Conservation (phyloP, 108 stramenopile species). For the Ochromonas danica region DNA sequence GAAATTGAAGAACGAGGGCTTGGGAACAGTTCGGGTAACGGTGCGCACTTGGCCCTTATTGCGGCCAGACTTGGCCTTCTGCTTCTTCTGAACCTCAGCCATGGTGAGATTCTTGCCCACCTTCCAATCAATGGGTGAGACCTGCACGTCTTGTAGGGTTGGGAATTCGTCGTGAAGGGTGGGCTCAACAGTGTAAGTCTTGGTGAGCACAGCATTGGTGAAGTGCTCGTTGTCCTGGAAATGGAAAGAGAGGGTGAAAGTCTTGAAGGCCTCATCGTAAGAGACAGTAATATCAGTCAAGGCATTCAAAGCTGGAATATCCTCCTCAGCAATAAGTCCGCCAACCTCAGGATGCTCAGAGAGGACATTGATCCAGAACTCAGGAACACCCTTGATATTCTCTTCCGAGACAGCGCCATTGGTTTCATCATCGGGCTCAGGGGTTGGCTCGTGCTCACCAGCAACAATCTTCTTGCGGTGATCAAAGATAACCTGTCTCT, state of each 20-base stretch:
- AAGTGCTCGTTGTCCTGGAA: slow-evolving; percentile 81
- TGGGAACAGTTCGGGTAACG: slow-evolving; percentile 64
- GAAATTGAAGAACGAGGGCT: slow-evolving; percentile 86
- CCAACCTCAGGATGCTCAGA: slow-evolving; percentile 65
- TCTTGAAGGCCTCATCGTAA: slow-evolving; percentile 63
- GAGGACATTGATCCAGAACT: slow-evolving; percentile 80
- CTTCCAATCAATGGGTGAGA: slow-evolving; percentile 81
- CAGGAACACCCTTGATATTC: slow-evolving; percentile 67
- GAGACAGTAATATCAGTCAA: slow-evolving; percentile 67
- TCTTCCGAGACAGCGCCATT: slow-evolving; percentile 36
- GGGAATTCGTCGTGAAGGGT: slow-evolving; percentile 82
- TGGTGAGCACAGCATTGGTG: slow-evolving; percentile 73
- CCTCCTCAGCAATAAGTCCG: slow-evolving; percentile 73
- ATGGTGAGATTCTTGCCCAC: slow-evolving; percentile 56
- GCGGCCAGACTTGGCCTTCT: slow-evolving; percentile 73
- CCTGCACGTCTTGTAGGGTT: slow-evolving; percentile 75
- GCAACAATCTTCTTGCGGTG: slow-evolving; percentile 58
- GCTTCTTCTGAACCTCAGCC: slow-evolving; percentile 65
- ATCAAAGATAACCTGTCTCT: slow-evolving; percentile 66
- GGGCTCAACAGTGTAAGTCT: slow-evolving; percentile 76
- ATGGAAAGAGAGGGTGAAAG: slow-evolving; percentile 78
- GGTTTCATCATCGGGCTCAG: neutral
- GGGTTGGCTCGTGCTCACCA: slow-evolving; percentile 51
- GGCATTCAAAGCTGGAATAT: slow-evolving; percentile 72
- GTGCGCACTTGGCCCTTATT: slow-evolving; percentile 75